These are phyloP conservation scores for Trapa bicornis DNA, from an alignment of 345 rosid genomes.

Conservation along the genomic window DNA sequence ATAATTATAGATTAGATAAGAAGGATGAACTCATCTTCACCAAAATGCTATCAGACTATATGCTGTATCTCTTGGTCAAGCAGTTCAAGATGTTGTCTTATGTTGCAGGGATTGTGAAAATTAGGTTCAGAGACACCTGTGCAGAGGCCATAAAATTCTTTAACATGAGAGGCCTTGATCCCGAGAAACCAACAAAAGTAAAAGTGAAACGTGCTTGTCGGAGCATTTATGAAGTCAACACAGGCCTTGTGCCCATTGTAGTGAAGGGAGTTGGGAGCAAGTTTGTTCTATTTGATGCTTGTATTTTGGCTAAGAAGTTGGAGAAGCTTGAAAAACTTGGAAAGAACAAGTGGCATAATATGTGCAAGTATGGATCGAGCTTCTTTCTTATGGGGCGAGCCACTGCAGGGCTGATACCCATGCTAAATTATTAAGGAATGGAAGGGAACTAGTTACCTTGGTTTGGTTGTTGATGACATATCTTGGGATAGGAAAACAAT, in stretches of 20 bases:
- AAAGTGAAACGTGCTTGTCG: not conserved
- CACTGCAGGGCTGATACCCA: conserved; percentile 45
- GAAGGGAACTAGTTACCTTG: conserved; percentile 50
- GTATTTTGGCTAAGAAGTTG: conserved; percentile 45
- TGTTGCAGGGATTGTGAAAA: not conserved
- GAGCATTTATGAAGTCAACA: conserved; percentile 10
- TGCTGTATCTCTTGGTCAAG: conserved; percentile 9
- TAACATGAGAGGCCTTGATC: not conserved
- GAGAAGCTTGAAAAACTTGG: not conserved
- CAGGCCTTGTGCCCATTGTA: conserved; percentile 19
- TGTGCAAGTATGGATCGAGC: conserved; percentile 58
- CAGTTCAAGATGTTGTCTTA: conserved; percentile 8
- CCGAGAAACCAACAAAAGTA: not conserved
- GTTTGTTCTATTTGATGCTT: conserved; percentile 47
- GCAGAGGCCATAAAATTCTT: conserved; percentile 9
- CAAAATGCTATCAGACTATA: conserved; percentile 8
- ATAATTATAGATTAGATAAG: not conserved
- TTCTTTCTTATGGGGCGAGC: conserved; percentile 42
- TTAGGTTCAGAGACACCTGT: conserved; percentile 8
- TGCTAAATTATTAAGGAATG: conserved; percentile 46
- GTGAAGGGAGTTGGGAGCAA: conserved; percentile 58
- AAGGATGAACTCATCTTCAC: not conserved
- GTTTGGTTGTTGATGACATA: conserved; percentile 75
- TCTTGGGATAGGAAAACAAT: conserved; percentile 45
- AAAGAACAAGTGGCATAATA: conserved; percentile 33